Conservation (phyloP, 495 filamentous ascomycete species). For the Penicillium lividum region DNA sequence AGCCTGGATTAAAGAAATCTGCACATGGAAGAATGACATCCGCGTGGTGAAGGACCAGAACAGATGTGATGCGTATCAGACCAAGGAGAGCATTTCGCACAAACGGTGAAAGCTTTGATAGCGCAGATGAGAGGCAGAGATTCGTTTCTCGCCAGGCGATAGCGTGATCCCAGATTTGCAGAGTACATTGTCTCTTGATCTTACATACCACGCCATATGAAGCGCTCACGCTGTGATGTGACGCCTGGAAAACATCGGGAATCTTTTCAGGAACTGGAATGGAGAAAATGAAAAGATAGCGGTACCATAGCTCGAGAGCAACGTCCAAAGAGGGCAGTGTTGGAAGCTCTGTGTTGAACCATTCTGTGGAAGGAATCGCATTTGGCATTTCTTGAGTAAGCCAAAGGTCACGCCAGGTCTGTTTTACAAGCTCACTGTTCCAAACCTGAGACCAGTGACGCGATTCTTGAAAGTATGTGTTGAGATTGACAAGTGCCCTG, state of each 20-base stretch:
- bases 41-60: slow-evolving; percentile 61
- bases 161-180: slow-evolving; percentile 70
- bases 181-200: slow-evolving; percentile 58
- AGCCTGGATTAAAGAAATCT: slow-evolving; percentile 67
- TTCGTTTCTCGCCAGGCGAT: slow-evolving; percentile 67
- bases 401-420: slow-evolving; percentile 63
- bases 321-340: slow-evolving; percentile 57
- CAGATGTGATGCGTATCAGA: slow-evolving; percentile 59
- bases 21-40: slow-evolving; percentile 67
- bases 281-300: slow-evolving; percentile 70
- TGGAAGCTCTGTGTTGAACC: slow-evolving; percentile 60
- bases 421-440: slow-evolving; percentile 61
- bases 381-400: slow-evolving; percentile 57
- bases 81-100: slow-evolving; percentile 57
- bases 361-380: slow-evolving; percentile 50
- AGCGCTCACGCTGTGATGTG: slow-evolving; percentile 64
- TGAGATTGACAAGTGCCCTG: slow-evolving; percentile 59
- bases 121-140: slow-evolving; percentile 59
- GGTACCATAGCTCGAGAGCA: slow-evolving; percentile 62
- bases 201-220: slow-evolving; percentile 69
- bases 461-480: slow-evolving; percentile 61
- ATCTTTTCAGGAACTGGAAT: slow-evolving; percentile 64
- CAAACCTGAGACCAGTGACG: slow-evolving; percentile 66
- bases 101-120: slow-evolving; percentile 59
- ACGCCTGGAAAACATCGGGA: slow-evolving; percentile 66